Conservation (phyloP, 1,139 yeast genomes). For the Hyphopichia khmerensis region DNA sequence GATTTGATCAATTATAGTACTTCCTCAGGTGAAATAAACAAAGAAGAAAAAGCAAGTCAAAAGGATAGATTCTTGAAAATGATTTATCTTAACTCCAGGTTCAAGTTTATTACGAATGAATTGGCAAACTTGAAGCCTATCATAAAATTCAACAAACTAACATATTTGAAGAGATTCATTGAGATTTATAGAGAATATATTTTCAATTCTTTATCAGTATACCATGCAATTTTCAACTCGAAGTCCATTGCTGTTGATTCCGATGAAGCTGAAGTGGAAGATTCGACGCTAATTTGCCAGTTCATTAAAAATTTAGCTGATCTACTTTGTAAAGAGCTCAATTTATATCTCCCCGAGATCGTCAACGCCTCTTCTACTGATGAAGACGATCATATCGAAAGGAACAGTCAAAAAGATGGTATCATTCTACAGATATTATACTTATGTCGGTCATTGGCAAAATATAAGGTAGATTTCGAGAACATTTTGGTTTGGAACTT, state of each 20-base stretch:
- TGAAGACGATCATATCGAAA: slow-evolving; percentile 24
- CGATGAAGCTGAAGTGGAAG: slow-evolving; percentile 17
- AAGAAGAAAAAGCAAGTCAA: slow-evolving; percentile 8
- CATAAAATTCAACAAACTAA: slow-evolving; percentile 51
- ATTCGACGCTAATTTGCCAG: slow-evolving; percentile 28
- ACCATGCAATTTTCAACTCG: slow-evolving; percentile 56
- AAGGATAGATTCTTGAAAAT: slow-evolving; percentile 38
- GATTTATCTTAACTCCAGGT: slow-evolving; percentile 55
- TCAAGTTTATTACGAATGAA: slow-evolving; percentile 59
- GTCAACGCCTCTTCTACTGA: slow-evolving; percentile 16
- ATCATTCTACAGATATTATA: slow-evolving; percentile 71
- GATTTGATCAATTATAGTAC: slow-evolving; percentile 28
- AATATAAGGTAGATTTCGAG: slow-evolving; percentile 70
- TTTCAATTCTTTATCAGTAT: slow-evolving; percentile 69
- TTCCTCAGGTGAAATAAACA: slow-evolving; percentile 7
- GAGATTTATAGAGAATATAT: slow-evolving; percentile 84
- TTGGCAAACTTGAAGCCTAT: slow-evolving; percentile 57
- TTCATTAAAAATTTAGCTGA: slow-evolving; percentile 33
- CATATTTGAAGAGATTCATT: slow-evolving; percentile 72
- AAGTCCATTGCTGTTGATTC: slow-evolving; percentile 12
- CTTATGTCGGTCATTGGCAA: slow-evolving; percentile 70
- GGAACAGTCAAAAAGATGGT: slow-evolving; percentile 53
- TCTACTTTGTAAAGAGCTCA: slow-evolving; percentile 26
- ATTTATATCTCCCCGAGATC: slow-evolving; percentile 26
- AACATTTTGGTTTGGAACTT: slow-evolving; percentile 41